These are phyloP conservation scores for Rhazya stricta DNA, from an alignment of 257 asterid genomes.

Conservation along the genomic window DNA sequence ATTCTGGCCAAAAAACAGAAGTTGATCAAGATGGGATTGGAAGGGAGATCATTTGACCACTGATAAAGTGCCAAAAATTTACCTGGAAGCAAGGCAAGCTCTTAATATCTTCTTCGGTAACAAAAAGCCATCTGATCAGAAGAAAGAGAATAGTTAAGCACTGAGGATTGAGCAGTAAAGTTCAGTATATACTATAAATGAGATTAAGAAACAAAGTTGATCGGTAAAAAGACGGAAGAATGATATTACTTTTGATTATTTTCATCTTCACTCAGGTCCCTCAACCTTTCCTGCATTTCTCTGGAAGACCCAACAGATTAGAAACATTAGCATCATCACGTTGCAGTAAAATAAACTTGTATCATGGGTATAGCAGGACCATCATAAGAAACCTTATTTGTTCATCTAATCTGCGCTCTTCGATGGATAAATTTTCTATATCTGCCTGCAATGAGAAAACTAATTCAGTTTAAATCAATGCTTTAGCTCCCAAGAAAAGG, in stretches of 20 bases:
- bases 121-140: constrained; percentile 71
- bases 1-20: constrained; percentile 36
- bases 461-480: constrained; percentile 1
- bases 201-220: constrained; percentile 3
- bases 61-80: constrained; percentile 2
- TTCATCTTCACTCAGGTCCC: constrained; percentile 43
- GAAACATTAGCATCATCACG: constrained; percentile 16
- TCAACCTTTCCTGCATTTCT: constrained; percentile 41
- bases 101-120: constrained; percentile 86
- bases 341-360: constrained; percentile 5
- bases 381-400: constrained; percentile 31
- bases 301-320: constrained; percentile 19
- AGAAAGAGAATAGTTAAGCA: constrained; percentile 13
- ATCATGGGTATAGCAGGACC: neutral
- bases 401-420: constrained; percentile 37
- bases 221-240: constrained; percentile 6
- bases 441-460: constrained; percentile 29
- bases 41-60: constrained; percentile 3
- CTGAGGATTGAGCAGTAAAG: constrained; percentile 6
- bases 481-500: neutral
- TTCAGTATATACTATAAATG: neutral
- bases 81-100: constrained; percentile 89
- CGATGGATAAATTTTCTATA: constrained; percentile 31
- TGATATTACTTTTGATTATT: constrained; percentile 34
- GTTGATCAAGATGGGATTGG: neutral